Conservation (phyloP, 1,284 basidiomycete genomes). For the Boletus mariae region DNA sequence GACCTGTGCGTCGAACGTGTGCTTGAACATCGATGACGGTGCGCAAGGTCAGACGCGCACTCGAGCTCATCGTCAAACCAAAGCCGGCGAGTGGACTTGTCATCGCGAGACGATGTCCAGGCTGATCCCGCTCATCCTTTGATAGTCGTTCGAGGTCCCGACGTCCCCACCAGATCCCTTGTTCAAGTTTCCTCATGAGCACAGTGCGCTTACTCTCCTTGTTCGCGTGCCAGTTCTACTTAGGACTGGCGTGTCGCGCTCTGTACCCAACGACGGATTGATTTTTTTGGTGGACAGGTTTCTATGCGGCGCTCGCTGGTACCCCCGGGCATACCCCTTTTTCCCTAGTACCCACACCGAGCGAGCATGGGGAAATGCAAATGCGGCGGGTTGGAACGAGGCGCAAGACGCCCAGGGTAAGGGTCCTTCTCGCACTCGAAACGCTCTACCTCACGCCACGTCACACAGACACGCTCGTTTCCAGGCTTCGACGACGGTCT, state of each 20-base stretch:
- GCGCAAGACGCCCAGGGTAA: background rate
- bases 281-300: slow-evolving; percentile 9
- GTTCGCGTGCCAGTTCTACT: background rate
- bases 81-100: slow-evolving; percentile 23
- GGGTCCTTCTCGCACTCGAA: background rate
- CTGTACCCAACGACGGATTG: background rate
- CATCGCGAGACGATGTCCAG: background rate
- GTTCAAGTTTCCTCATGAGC: slow-evolving; percentile 26
- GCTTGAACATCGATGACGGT: slow-evolving; percentile 11
- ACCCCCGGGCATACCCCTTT: slow-evolving; percentile 13
- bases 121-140: background rate
- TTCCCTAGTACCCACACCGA: background rate
- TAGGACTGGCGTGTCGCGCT: too few species aligned
- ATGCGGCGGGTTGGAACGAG: background rate
- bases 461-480: slow-evolving; percentile 1
- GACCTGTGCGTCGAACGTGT: too few species aligned
- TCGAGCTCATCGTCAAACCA: slow-evolving; percentile 28
- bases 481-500: background rate
- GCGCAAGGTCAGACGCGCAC: slow-evolving; percentile 10
- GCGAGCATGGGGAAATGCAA: background rate
- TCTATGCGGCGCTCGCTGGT: slow-evolving; percentile 18
- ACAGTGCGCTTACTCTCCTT: slow-evolving; percentile 11
- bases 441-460: background rate
- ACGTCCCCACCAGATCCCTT: slow-evolving; percentile 23
- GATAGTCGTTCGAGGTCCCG: slow-evolving; percentile 28